Evolutionary conservation across 805 yeast genomes (phyloP).

Genomic region (Zygoascus flipseniorum): DNA sequence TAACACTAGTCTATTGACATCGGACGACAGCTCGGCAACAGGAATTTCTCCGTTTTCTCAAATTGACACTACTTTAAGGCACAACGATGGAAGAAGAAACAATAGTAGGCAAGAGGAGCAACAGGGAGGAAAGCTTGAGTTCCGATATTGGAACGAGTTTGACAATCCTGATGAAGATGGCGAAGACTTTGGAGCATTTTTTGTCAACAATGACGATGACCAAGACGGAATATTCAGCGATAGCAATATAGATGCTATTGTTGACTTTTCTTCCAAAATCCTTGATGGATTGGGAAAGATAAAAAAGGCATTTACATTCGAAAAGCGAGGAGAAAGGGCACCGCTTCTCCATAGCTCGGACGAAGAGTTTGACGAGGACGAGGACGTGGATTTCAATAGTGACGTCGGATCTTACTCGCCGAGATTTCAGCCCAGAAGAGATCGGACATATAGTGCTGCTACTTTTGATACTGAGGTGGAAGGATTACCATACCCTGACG

Average conservation of each 20-base stretch:
- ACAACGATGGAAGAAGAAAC: background rate
- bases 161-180: slow-evolving; percentile 47
- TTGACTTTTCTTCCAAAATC: slow-evolving; percentile 22
- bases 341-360: slow-evolving; percentile 4
- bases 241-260: slow-evolving; percentile 26
- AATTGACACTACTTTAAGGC: background rate
- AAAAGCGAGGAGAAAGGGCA: slow-evolving; percentile 7
- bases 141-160: slow-evolving; percentile 60
- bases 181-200: slow-evolving; percentile 30
- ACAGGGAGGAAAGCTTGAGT: slow-evolving; percentile 9
- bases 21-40: slow-evolving; percentile 1
- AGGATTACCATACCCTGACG: slow-evolving; percentile 5
- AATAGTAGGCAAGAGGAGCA: background rate
- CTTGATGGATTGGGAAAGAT: slow-evolving; percentile 13
- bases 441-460: slow-evolving; percentile 1
- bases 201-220: slow-evolving; percentile 27
- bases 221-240: slow-evolving; percentile 23
- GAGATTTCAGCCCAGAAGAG: slow-evolving; percentile 7
- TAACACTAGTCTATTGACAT: background rate
- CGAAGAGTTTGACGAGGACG: slow-evolving; percentile 7
- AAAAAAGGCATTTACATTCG: slow-evolving; percentile 9
- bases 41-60: background rate
- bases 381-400: slow-evolving; percentile 1
- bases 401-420: slow-evolving; percentile 9
- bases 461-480: background rate